phyloP scores from a whole-genome alignment of 2,329 filamentous ascomycete genomes.

The Colletotrichum eleusines region DNA sequence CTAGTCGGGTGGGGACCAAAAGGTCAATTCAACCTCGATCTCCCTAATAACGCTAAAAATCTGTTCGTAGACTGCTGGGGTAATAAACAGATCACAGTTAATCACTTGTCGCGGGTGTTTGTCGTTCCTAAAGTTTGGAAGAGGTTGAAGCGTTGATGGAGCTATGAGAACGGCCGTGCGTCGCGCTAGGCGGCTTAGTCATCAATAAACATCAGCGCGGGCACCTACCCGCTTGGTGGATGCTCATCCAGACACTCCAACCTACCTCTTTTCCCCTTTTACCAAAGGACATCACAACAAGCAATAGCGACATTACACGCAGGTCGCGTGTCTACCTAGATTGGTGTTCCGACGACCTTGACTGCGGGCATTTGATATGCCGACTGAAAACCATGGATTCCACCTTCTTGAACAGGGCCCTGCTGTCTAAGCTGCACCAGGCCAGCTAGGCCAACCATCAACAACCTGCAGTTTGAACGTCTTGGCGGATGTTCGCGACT shows the following conservation, averaged over 20 bases:
- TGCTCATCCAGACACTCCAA: neutral
- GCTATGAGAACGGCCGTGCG: conserved; percentile 28
- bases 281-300: neutral
- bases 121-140: conserved; percentile 26
- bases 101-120: conserved; percentile 24
- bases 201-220: neutral
- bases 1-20: neutral
- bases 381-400: neutral
- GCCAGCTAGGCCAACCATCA: neutral
- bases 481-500: neutral
- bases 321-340: neutral
- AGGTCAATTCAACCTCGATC: neutral
- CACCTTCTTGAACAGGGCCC: neutral
- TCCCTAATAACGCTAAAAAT: neutral
- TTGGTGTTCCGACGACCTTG: neutral
- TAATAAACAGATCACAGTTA: neutral
- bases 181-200: conserved; percentile 29
- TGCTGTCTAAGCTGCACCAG: neutral
- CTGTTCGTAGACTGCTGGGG: neutral
- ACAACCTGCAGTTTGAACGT: neutral
- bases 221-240: neutral
- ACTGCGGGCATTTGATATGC: neutral
- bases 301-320: neutral
- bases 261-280: neutral
- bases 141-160: conserved; percentile 38